Conservation (phyloP, 1,284 basidiomycete genomes). For the Moesziomyces globuligerus region DNA sequence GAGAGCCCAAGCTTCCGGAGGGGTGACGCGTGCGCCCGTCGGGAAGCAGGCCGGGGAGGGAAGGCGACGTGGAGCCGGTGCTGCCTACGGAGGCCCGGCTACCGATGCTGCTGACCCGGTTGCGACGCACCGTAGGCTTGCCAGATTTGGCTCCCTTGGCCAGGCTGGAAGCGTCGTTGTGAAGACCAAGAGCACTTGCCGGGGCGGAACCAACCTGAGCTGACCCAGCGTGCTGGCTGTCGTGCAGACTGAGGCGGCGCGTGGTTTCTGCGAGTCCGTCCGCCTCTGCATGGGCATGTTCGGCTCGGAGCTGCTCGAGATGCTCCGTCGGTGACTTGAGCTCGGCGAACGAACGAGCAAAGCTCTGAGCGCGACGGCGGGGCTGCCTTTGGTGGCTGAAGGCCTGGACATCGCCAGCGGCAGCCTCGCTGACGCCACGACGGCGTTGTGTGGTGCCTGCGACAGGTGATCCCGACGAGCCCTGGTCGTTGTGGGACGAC, state of each 20-base stretch:
- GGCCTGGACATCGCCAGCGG: not conserved
- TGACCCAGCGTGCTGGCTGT: slow-evolving; percentile 9
- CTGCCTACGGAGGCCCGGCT: slow-evolving; percentile 15
- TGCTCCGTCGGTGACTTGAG: slow-evolving; percentile 36
- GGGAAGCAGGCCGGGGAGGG: slow-evolving; percentile 38
- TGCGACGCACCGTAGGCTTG: slow-evolving; percentile 2
- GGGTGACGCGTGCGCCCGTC: slow-evolving; percentile 51
- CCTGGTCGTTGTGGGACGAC: slow-evolving; percentile 1
- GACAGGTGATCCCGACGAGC: slow-evolving; percentile 11
- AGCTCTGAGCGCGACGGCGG: slow-evolving; percentile 40
- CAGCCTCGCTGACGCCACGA: slow-evolving; percentile 29
- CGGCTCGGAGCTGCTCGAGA: slow-evolving; percentile 36
- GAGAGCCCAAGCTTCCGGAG: slow-evolving; percentile 36
- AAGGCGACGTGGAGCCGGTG: slow-evolving; percentile 23
- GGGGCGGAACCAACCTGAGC: slow-evolving; percentile 12
- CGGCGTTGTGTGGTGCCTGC: slow-evolving; percentile 6
- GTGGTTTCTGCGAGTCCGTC: slow-evolving; percentile 22
- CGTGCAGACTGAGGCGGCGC: slow-evolving; percentile 21
- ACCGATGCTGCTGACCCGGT: slow-evolving; percentile 9
- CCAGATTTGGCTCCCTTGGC: not conserved
- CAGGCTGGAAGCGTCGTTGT: slow-evolving; percentile 1
- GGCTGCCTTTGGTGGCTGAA: slow-evolving; percentile 6
- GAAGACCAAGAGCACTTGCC: slow-evolving; percentile 16
- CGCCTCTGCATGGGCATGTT: slow-evolving; percentile 23
- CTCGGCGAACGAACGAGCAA: slow-evolving; percentile 47